Conservation (phyloP, 495 filamentous ascomycete species). For the Hypomontagnella submonticulosa region DNA sequence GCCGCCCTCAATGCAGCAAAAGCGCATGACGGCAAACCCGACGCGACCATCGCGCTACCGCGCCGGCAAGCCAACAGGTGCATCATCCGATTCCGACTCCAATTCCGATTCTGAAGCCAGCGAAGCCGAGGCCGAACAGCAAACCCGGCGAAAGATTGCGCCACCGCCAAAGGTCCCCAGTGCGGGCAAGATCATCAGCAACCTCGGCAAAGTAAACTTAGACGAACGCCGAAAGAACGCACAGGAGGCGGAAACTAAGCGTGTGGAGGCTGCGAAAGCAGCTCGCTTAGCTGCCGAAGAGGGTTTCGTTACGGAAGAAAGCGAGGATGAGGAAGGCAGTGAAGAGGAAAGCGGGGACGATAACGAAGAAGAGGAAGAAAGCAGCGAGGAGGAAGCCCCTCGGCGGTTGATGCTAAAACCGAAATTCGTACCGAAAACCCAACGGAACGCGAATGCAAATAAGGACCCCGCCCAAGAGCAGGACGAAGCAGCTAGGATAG, state of each 20-base stretch:
- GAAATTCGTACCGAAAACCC: slow-evolving; percentile 88
- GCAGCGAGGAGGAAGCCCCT: slow-evolving; percentile 79
- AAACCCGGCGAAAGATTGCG: slow-evolving; percentile 54
- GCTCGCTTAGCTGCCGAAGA: slow-evolving; percentile 71
- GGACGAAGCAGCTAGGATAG: slow-evolving; percentile 46
- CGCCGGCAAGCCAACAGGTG: slow-evolving; percentile 81
- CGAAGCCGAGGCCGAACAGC: slow-evolving; percentile 56
- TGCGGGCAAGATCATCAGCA: slow-evolving; percentile 67
- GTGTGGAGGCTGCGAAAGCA: slow-evolving; percentile 53
- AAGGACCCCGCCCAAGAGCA: slow-evolving; percentile 39
- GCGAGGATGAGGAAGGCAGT: slow-evolving; percentile 52
- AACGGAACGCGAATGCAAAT: slow-evolving; percentile 60
- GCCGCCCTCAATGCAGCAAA: slow-evolving; percentile 74
- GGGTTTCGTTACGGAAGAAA: slow-evolving; percentile 77
- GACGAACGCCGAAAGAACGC: slow-evolving; percentile 56
- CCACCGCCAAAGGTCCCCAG: slow-evolving; percentile 69
- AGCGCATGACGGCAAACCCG: slow-evolving; percentile 96
- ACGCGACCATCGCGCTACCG: slow-evolving; percentile 83
- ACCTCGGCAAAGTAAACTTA: slow-evolving; percentile 75
- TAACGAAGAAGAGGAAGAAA: slow-evolving; percentile 56
- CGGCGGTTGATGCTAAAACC: slow-evolving; percentile 82
- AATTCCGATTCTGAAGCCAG: slow-evolving; percentile 68
- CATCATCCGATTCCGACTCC: slow-evolving; percentile 54
- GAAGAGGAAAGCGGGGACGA: slow-evolving; percentile 50
- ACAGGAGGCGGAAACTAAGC: slow-evolving; percentile 54